These are phyloP conservation scores for Gigaspora rosea DNA, from an alignment of 192 early-diverging fungal species.

Conservation along the genomic window DNA sequence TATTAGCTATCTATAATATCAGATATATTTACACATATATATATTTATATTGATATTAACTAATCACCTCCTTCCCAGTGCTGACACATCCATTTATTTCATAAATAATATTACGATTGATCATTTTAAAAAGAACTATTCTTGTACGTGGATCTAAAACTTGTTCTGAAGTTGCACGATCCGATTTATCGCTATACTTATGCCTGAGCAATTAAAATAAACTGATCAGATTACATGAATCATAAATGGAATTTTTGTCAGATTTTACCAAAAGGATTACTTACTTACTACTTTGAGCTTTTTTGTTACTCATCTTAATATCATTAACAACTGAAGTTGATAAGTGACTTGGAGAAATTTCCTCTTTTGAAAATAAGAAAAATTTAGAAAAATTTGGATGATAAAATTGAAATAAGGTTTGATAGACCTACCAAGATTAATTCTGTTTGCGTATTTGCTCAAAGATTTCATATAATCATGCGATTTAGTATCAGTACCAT, in stretches of 20 bases:
- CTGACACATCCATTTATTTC: slow-evolving; percentile 97
- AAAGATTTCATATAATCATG: slow-evolving; percentile 3
- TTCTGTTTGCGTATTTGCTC: slow-evolving; percentile 22
- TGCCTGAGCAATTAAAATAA: slow-evolving; percentile 1
- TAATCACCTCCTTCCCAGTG: slow-evolving; percentile 87
- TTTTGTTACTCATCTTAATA: slow-evolving; percentile 62
- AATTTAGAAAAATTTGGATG: too few species aligned
- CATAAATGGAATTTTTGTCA: too few species aligned
- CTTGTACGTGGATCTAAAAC: slow-evolving; percentile 97
- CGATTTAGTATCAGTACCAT: too few species aligned
- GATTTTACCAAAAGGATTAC: not conserved
- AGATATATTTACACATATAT: not conserved
- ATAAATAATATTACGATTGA: slow-evolving; percentile 87
- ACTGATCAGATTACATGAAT: too few species aligned
- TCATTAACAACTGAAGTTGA: slow-evolving; percentile 55
- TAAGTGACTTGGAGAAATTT: slow-evolving; percentile 2
- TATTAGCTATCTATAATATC: too few species aligned
- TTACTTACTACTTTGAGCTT: slow-evolving; percentile 62
- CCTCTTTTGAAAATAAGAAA: slow-evolving; percentile 5
- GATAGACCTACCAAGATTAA: slow-evolving; percentile 7
- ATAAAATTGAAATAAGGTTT: too few species aligned
- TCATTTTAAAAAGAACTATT: slow-evolving; percentile 94
- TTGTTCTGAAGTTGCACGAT: slow-evolving; percentile 95
- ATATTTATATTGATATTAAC: not conserved
- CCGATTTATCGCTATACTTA: slow-evolving; percentile 77